Conservation (phyloP, 495 filamentous ascomycete genomes). For the Xylaria longipes region DNA sequence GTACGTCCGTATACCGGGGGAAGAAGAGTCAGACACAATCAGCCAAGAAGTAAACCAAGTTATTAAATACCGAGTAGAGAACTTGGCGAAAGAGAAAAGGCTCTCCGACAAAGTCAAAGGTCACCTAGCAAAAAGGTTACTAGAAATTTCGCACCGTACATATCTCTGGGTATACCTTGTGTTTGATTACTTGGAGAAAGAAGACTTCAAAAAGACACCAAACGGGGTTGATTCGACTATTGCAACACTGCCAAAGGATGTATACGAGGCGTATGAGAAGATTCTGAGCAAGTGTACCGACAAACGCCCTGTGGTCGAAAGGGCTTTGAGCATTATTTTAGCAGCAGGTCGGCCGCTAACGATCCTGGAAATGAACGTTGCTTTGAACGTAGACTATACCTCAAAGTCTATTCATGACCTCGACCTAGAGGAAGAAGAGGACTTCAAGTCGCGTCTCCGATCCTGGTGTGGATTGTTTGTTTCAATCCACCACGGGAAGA, state of each 20-base stretch:
- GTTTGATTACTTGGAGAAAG: constrained; percentile 36
- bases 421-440: constrained; percentile 27
- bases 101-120: constrained; percentile 30
- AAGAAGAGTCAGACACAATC: constrained; percentile 48
- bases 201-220: constrained; percentile 30
- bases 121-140: constrained; percentile 37
- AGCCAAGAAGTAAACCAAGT: constrained; percentile 52
- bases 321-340: constrained; percentile 48
- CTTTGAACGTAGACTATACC: constrained; percentile 37
- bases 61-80: constrained; percentile 41
- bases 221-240: constrained; percentile 33
- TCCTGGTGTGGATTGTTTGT: constrained; percentile 52
- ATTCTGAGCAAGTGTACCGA: constrained; percentile 45
- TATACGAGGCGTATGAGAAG: constrained; percentile 50
- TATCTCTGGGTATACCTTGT: constrained; percentile 49
- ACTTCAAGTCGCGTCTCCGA: constrained; percentile 38
- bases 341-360: constrained; percentile 49
- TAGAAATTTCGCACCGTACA: constrained; percentile 40
- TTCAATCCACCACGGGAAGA: constrained; percentile 38
- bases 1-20: constrained; percentile 48
- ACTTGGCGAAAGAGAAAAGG: constrained; percentile 30
- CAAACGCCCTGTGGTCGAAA: constrained; percentile 32
- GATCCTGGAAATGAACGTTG: constrained; percentile 48
- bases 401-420: constrained; percentile 34
- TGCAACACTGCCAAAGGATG: constrained; percentile 39